Evolutionary conservation across 2,329 filamentous ascomycete species (phyloP), one percentile per base, ranked within the genome.

Genomic region (Sclerotinia borealis): DNA sequence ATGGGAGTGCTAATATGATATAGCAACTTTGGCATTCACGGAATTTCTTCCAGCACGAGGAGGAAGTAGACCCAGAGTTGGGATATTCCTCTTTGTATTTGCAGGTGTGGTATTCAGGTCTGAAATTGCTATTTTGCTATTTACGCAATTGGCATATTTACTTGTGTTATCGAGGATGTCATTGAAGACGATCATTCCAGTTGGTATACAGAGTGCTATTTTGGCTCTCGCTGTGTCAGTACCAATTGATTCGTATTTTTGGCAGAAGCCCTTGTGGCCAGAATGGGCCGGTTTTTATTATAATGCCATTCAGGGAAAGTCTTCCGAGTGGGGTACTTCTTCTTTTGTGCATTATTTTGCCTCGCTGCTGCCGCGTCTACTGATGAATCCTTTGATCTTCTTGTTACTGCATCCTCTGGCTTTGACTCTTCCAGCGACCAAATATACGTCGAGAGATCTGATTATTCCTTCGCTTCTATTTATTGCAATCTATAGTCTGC

Each of bases 211-310:
- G 7, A 88, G 91, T 29, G 83, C 87, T 19, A 43, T 82, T n/a
- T 77, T 88, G 50, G 88, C 90, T 1, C 81, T 98, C 1, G 68
- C 79, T 15, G 77, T 88, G 41, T 92, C 92, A 0, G 80, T 96
- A 17, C 82, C 86, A 2, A 76, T 96, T 39, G 95, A 99, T 80
- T 93, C 91, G 1, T 93, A 92, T 78, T 96, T 98, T 78, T 99
- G 93, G 95, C 92, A 93, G 72, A 85, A 83, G 65, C 83, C 83
- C 1, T 77, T 96, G 36, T 99, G 95, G 95, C 93, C 95, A 0
- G 95, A 99, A 76, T 85, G 96, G 65, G 85, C 84, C 69, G 92
- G 86, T 2, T 98, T 99, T 78, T 87, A 90, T 75, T 98, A 90
- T 81, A 99, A 99, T 75, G 92, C 92, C 62, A 77, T 98, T 58